Percentiles rank a stretch among this genome's conserved stretches.
phyloP scores from a whole-genome alignment of 1,139 yeast genomes.

The Scheffersomyces lignicola region DNA sequence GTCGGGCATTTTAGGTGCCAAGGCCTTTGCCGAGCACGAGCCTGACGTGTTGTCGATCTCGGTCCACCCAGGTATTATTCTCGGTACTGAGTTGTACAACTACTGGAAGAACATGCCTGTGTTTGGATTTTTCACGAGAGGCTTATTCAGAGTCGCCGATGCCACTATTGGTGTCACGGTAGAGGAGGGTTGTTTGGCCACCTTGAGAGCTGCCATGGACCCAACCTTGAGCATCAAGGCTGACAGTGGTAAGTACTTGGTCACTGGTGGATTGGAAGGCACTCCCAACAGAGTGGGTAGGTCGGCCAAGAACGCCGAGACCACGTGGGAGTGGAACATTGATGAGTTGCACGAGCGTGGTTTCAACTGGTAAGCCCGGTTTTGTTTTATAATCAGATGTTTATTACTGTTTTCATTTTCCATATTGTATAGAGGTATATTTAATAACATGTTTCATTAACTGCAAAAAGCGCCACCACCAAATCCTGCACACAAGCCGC shows the following conservation, averaged over 20 bases:
- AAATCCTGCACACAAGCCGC: too few species aligned
- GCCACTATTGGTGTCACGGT: conserved; percentile 24
- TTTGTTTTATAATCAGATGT: background rate
- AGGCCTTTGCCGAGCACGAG: conserved; percentile 24
- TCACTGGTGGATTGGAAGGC: conserved; percentile 34
- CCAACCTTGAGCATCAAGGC: conserved; percentile 20
- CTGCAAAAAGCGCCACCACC: too few species aligned
- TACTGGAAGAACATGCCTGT: conserved; percentile 29
- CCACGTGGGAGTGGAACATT: conserved; percentile 33
- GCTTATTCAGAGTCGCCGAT: conserved; percentile 13
- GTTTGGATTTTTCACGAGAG: conserved; percentile 18
- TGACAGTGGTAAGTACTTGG: conserved; percentile 35
- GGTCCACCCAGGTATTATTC: conserved; percentile 42
- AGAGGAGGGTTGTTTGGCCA: conserved; percentile 38
- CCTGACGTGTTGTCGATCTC: conserved; percentile 36
- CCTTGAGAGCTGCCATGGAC: conserved; percentile 38
- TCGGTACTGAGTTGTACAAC: conserved; percentile 35
- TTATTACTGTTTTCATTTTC: background rate
- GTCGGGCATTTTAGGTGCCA: conserved; percentile 32
- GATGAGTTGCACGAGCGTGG: conserved; percentile 25
- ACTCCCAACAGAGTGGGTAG: conserved; percentile 26
- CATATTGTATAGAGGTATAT: background rate
- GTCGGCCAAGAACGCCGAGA: conserved; percentile 20
- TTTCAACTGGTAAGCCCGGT: conserved; percentile 10
- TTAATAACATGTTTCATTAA: background rate